Evolutionary conservation across 441 rosid species (phyloP).

Genomic region (Rhodomyrtus psidioides): DNA sequence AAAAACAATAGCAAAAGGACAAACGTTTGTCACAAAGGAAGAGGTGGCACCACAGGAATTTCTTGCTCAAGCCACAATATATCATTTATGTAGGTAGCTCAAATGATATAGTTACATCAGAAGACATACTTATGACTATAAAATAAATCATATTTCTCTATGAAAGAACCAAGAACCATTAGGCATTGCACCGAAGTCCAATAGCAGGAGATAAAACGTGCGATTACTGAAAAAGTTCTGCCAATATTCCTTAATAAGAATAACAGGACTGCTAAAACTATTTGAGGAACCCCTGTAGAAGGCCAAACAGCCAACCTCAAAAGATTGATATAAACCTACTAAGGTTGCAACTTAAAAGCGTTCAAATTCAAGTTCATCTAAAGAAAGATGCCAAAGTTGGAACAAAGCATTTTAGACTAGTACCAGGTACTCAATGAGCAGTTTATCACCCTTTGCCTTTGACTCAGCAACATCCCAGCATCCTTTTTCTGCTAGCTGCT

Average conservation of each 20-base stretch:
- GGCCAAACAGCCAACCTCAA: neutral
- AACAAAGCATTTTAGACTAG: neutral
- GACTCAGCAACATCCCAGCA: slow-evolving; percentile 88
- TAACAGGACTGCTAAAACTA: neutral
- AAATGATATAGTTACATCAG: neutral
- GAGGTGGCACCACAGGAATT: neutral
- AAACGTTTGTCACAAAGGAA: neutral
- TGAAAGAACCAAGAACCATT: neutral
- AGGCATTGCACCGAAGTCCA: neutral
- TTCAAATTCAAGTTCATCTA: neutral
- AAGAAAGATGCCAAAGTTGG: slow-evolving; percentile 6
- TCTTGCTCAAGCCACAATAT: neutral
- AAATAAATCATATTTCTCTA: neutral
- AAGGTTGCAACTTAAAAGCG: neutral
- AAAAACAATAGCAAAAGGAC: neutral
- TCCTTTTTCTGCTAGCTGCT: slow-evolving; percentile 76
- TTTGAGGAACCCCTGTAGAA: neutral
- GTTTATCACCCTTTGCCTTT: slow-evolving; percentile 55
- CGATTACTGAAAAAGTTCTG: neutral
- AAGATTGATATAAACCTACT: neutral
- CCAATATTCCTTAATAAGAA: neutral
- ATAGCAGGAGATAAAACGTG: neutral
- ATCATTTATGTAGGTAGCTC: neutral
- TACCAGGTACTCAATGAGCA: slow-evolving; percentile 71
- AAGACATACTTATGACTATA: neutral